A percentile compares a stretch with the other conserved stretches of the same genome.
phyloP scores from a whole-genome alignment of 1,139 yeast genomes.

The Scheffersomyces segobiensis region DNA sequence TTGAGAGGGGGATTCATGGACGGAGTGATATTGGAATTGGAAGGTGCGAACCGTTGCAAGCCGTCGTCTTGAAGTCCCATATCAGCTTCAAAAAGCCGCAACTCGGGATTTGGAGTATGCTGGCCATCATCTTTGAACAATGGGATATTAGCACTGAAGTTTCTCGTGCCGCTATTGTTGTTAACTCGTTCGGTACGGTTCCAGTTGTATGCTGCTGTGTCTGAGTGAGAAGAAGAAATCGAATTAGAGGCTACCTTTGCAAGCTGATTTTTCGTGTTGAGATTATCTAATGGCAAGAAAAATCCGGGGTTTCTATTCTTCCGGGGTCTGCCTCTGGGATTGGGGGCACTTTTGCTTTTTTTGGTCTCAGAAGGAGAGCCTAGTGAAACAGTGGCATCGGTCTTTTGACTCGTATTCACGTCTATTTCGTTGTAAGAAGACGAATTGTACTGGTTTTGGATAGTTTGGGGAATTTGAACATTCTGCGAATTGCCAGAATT shows the following conservation, averaged over 20 bases:
- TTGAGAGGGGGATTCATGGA: conserved; percentile 43
- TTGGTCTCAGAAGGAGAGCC: background rate
- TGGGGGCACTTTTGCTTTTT: conserved; percentile 1
- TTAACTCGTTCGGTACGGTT: background rate
- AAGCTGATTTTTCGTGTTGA: conserved; percentile 3
- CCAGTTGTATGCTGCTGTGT: background rate
- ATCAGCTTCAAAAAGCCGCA: conserved; percentile 22
- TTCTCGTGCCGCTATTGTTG: background rate
- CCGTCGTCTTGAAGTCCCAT: conserved; percentile 13
- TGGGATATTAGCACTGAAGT: conserved; percentile 1
- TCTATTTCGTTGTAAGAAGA: background rate
- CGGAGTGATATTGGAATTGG: conserved; percentile 32
- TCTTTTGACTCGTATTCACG: background rate
- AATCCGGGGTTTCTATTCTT: conserved; percentile 14
- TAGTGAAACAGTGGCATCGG: background rate
- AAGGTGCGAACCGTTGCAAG: conserved; percentile 10
- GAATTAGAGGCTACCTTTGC: background rate
- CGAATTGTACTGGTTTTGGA: background rate
- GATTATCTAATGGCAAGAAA: conserved; percentile 13
- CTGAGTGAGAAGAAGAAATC: background rate
- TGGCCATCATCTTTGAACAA: conserved; percentile 5
- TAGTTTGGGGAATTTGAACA: background rate
- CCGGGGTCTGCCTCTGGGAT: conserved; percentile 6
- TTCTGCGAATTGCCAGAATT: background rate
- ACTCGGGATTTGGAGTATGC: conserved; percentile 5